A percentile compares a stretch with the other conserved stretches of the same genome.
Evolutionary conservation across 2,329 filamentous ascomycete species (phyloP).

Genomic region (Fonsecaea pugnacius): DNA sequence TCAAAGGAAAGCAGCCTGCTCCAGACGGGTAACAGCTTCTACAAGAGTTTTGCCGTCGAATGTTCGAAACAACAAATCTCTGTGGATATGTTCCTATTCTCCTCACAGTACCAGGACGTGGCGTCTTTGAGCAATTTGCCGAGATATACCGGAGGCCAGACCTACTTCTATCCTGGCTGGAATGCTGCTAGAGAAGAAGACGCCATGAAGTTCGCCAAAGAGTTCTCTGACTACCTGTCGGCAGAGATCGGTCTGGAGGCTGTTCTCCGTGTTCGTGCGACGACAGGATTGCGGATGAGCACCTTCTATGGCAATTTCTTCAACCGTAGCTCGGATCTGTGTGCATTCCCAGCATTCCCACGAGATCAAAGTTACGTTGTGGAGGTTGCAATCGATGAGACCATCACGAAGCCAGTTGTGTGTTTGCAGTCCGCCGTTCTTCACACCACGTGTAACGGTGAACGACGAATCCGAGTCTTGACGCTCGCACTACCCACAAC

Average conservation of each 20-base stretch:
- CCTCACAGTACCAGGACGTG: conserved; percentile 94
- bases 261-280: conserved; percentile 91
- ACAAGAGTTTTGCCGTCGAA: conserved; percentile 98
- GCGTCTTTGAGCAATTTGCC: conserved; percentile 94
- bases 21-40: conserved; percentile 93
- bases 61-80: conserved; percentile 99
- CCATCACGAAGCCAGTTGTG: conserved; percentile 84
- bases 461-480: conserved; percentile 91
- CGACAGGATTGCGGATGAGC: conserved; percentile 92
- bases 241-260: conserved; percentile 95
- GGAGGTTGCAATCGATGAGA: conserved; percentile 97
- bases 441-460: conserved; percentile 96
- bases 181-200: conserved; percentile 92
- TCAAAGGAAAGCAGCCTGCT: conserved; percentile 86
- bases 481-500: conserved; percentile 93
- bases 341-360: conserved; percentile 96
- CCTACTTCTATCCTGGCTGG: conserved; percentile 98
- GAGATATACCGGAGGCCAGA: conserved; percentile 94
- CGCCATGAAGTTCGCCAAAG: conserved; percentile 94
- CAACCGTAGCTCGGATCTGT: conserved; percentile 95
- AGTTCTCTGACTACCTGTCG: conserved; percentile 96
- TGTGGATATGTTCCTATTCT: conserved; percentile 97
- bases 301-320: conserved; percentile 99
- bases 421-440: conserved; percentile 93
- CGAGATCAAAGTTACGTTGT: conserved; percentile 97